Base-by-base conservation (phyloP, 371 early-diverging fungal species). In the Mortierella sp. region DNA sequence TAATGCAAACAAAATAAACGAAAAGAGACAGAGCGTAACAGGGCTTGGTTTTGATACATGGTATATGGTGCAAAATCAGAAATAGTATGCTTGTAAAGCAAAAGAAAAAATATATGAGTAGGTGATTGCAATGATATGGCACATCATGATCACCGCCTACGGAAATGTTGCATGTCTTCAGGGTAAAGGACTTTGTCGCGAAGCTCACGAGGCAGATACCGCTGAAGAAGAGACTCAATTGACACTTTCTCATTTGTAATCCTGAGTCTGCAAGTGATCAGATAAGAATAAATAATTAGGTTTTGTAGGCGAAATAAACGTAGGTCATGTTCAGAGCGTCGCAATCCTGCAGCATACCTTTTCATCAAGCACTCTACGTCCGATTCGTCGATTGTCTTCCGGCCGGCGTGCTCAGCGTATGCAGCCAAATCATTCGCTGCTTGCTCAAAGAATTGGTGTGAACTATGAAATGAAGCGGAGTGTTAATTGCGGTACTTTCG, bases 371-470 rank as follows among this genome's bases (percentile, higher is more conserved):
- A 61, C 16, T 75, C 72, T 8, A 84, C 83, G 59, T 83, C 83
- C 8, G 68, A 52, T 30, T 83, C 83, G 24, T 84, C 79, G 47
- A 83, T 76, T 18, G 75, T 84, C 51, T 43, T 69, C 24, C 83
- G 70, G 35, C 73, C 78, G 6, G 84, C 84, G 61, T 84, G 81
- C 3, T 59, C 37, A 5, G 83, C 83, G 64, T 76, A 84, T n/a
- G 77, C 84, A 9, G 72, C 77, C 20, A 84, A 60, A 28, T 83
- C 83, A 39, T 63, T 66, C 9, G 83, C 32, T 2, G 65, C 68
- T 52, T 83, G 83, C 43, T 83, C 83, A 64, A 83, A 78, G 58
- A 83, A 83, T 37, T 68, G 54, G 26, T 78, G 68, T 26, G 83
- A 71, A 40, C 84, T 83, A 62, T 24, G 26, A 16, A 30, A 52